Evolutionary conservation across 768 basidiomycete genomes (phyloP), one percentile per base, ranked within the genome.

Genomic region (Neoboletus magnificus): DNA sequence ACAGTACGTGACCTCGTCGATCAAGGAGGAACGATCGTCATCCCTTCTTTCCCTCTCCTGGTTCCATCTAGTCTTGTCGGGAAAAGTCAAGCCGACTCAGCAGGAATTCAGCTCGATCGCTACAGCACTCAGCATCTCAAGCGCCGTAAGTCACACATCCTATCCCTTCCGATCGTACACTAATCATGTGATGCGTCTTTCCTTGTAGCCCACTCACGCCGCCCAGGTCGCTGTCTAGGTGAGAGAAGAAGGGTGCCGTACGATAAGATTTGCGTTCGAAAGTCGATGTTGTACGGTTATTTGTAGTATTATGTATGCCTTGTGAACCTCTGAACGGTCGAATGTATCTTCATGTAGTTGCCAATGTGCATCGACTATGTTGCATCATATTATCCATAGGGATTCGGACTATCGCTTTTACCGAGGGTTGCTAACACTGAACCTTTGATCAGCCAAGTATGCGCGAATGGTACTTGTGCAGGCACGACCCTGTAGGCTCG

Each of bases 101-200:
- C 55, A 61, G 0, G 86, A 87, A 60, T 86, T 84, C 68, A 66
- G 72, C 35, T 65, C 66, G 25, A 72, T 87, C 54, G 79, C 82
- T 1, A 10, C 12, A 0, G 77, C 64, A 4, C 72, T 87, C 22
- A 71, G 64, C 18, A 75, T 85, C 61, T 61, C 67, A 25, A 57
- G 44, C 32, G 36, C 63, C 10, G 81, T 81, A 55, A 54, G 62
- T 63, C 3, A 2, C 48, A 4, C 8, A 25, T 23, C 13, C 15
- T 1, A 2, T 5, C 18, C 9, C 27, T 13, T 13, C 15, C 20
- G 51, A 57, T 40, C 45, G 13, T 15, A 25, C 45, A 10, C 45
- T 62, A 11, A 54, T 43, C 13, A 7, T 25, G 1, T 16, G 8
- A 18, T 18, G 22, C n/a, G 4, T 4, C 48, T 9, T 11, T 18